A percentile compares a stretch with the other conserved stretches of the same genome.
These are phyloP conservation scores for Scopulariopsis brevicaulis DNA, from an alignment of 2,329 filamentous ascomycete species.

Conservation along the genomic window DNA sequence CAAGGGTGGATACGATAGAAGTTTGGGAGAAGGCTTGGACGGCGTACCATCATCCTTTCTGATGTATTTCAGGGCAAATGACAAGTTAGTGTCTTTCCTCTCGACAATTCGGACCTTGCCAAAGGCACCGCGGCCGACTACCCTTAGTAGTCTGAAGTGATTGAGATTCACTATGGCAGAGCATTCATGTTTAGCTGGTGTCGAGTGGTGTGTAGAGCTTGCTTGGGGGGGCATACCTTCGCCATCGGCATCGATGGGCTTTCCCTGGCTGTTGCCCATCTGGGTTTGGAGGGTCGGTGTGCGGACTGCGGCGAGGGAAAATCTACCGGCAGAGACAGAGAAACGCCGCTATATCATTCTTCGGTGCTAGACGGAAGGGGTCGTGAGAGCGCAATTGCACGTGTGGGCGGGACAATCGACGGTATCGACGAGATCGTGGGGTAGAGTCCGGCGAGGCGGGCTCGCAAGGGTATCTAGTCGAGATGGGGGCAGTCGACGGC, in stretches of 20 bases:
- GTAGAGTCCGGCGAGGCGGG: background rate
- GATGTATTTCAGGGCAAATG: constrained; percentile 96
- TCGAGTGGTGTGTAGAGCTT: background rate
- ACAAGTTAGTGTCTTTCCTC: constrained; percentile 85
- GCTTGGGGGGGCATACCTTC: constrained; percentile 50
- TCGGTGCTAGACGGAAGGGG: background rate
- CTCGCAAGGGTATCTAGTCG: background rate
- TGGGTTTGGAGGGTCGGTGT: background rate
- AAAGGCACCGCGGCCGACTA: constrained; percentile 96
- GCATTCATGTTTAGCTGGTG: background rate
- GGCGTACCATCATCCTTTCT: constrained; percentile 88
- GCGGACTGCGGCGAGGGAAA: background rate
- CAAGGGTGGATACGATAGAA: background rate
- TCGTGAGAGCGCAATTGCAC: background rate
- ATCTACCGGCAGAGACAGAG: background rate
- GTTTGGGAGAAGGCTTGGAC: background rate
- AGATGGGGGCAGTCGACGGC: background rate
- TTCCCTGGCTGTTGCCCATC: constrained; percentile 97
- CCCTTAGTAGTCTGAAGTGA: constrained; percentile 88
- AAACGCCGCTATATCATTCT: background rate
- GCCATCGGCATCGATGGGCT: constrained; percentile 83
- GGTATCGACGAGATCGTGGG: background rate
- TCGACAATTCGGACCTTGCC: constrained; percentile 98
- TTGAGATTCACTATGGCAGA: constrained; percentile 71
- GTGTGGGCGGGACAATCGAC: background rate